Evolutionary conservation across 179 eudicot species (phyloP).

Genomic region (Corrigiola litoralis): DNA sequence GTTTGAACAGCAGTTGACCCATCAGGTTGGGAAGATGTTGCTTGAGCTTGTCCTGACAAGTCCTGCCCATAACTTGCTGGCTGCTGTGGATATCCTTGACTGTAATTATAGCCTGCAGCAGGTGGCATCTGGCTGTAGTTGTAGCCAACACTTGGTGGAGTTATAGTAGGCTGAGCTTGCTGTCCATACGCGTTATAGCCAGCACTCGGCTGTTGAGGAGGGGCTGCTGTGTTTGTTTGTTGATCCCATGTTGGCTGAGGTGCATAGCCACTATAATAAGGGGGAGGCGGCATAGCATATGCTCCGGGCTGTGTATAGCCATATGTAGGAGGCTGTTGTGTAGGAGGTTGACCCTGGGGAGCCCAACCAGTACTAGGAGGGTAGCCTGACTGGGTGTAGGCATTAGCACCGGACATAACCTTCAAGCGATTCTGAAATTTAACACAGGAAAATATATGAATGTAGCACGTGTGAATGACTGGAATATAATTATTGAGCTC

Average conservation of each 20-base stretch:
- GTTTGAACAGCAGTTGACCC: slow-evolving; percentile 44
- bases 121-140: slow-evolving; percentile 50
- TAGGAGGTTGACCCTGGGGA: slow-evolving; percentile 46
- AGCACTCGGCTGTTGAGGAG: slow-evolving; percentile 50
- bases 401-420: slow-evolving; percentile 28
- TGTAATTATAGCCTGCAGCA: slow-evolving; percentile 35
- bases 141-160: slow-evolving; percentile 44
- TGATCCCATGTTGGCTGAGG: slow-evolving; percentile 73
- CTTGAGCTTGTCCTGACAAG: slow-evolving; percentile 46
- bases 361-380: slow-evolving; percentile 42
- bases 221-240: slow-evolving; percentile 37
- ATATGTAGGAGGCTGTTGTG: slow-evolving; percentile 69
- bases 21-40: slow-evolving; percentile 61
- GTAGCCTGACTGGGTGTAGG: slow-evolving; percentile 38
- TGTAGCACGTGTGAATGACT: neutral
- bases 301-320: slow-evolving; percentile 76
- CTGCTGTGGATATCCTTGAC: slow-evolving; percentile 65
- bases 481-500: too few species aligned
- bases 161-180: slow-evolving; percentile 39
- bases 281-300: slow-evolving; percentile 49
- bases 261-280: slow-evolving; percentile 70
- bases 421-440: slow-evolving; percentile 67
- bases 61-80: slow-evolving; percentile 61
- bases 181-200: slow-evolving; percentile 58
- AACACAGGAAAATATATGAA: neutral